Conservation (phyloP, 2,329 filamentous ascomycete species). For the Aaosphaeria pasadenensis region DNA sequence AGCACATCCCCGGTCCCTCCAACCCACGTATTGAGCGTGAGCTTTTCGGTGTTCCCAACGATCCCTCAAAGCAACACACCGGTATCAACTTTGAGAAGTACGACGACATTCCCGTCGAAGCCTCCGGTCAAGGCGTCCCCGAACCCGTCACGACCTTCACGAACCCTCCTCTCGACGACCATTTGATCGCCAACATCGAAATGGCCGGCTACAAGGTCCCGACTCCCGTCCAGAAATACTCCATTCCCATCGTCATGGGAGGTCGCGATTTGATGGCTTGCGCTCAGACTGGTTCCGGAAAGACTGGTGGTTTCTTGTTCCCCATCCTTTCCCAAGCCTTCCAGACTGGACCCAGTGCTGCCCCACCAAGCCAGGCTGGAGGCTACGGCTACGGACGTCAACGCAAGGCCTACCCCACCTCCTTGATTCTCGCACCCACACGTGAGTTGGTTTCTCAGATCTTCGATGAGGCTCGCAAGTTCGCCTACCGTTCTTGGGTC, state of each 20-base stretch:
- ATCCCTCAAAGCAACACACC: constrained; percentile 91
- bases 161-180: constrained; percentile 92
- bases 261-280: constrained; percentile 99
- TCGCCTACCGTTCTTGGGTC: constrained; percentile 98
- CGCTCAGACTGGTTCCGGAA: constrained; percentile 98
- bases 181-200: constrained; percentile 89
- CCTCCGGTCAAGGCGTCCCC: constrained; percentile 88
- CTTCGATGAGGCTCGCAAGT: constrained; percentile 96
- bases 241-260: constrained; percentile 96
- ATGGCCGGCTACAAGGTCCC: constrained; percentile 92
- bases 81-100: constrained; percentile 99
- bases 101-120: constrained; percentile 98
- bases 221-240: constrained; percentile 98
- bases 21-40: constrained; percentile 93
- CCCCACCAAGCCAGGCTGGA: constrained; percentile 62
- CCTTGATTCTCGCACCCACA: constrained; percentile 91
- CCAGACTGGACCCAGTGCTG: constrained; percentile 75
- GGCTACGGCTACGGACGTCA: constrained; percentile 75
- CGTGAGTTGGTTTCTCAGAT: constrained; percentile 99
- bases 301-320: constrained; percentile 99
- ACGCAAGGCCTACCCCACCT: constrained; percentile 96
- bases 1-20: constrained; percentile 85
- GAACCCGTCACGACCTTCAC: constrained; percentile 88
- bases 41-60: constrained; percentile 86
- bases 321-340: constrained; percentile 98